phyloP scores from a whole-genome alignment of 805 yeast genomes.

The Spathaspora sp. region DNA sequence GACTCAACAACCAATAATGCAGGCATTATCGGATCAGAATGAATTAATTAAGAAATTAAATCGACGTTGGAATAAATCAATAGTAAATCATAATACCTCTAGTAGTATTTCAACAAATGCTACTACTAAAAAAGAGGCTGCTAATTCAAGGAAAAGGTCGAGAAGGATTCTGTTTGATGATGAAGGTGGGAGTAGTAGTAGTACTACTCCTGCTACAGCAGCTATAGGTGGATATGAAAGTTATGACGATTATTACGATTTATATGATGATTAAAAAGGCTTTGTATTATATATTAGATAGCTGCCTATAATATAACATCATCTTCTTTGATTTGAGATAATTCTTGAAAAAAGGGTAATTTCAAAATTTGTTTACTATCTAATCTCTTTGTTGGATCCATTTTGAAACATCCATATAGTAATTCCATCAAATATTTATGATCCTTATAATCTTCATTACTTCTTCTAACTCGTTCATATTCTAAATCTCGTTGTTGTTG shows the following conservation, averaged over 20 bases:
- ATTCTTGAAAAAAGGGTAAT: constrained; percentile 56
- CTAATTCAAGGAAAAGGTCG: constrained; percentile 12
- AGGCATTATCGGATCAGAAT: constrained; percentile 26
- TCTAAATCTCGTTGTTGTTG: constrained; percentile 10
- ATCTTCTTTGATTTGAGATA: constrained; percentile 21
- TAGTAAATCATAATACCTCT: background rate
- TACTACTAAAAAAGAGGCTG: background rate
- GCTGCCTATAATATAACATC: constrained; percentile 10
- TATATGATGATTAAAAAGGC: constrained; percentile 2
- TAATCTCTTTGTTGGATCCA: constrained; percentile 56
- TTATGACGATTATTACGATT: constrained; percentile 6
- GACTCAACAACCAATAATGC: constrained; percentile 7
- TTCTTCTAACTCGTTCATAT: constrained; percentile 13
- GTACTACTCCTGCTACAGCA: background rate
- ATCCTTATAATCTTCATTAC: constrained; percentile 30
- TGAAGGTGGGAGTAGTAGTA: constrained; percentile 7
- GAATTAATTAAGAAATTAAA: constrained; percentile 32
- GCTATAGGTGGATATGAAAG: constrained; percentile 3
- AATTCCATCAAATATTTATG: constrained; percentile 50
- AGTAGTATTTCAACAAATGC: background rate
- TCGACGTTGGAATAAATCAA: constrained; percentile 37
- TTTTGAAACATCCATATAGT: constrained; percentile 52
- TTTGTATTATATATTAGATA: too few relatives aligned
- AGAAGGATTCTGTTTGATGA: constrained; percentile 14
- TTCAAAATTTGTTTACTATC: constrained; percentile 54